These are phyloP conservation scores for Talaromyces islandicus DNA, from an alignment of 2,329 filamentous ascomycete genomes.

Conservation along the genomic window DNA sequence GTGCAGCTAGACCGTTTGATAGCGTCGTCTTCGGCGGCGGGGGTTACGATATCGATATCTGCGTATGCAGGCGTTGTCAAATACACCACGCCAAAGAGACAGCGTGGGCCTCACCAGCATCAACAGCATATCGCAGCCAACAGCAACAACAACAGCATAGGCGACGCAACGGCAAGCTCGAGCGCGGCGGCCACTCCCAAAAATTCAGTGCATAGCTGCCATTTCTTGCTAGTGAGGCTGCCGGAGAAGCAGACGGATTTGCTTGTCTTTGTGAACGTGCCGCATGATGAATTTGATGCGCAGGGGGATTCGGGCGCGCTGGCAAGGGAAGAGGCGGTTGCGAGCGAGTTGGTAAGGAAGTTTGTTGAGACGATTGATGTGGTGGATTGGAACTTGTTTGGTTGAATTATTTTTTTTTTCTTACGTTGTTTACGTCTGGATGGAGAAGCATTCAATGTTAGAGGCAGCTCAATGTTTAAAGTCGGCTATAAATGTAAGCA, in stretches of 20 bases:
- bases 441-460: background rate
- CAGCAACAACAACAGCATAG: background rate
- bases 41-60: constrained; percentile 1
- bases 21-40: constrained; percentile 30
- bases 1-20: constrained; percentile 27
- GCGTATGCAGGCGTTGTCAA: constrained; percentile 24
- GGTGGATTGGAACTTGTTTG: constrained; percentile 74
- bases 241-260: constrained; percentile 72
- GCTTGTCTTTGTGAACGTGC: constrained; percentile 80
- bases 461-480: too few species aligned
- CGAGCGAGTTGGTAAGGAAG: constrained; percentile 24
- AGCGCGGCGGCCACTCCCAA: constrained; percentile 15
- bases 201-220: constrained; percentile 55
- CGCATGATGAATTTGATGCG: constrained; percentile 68
- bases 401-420: constrained; percentile 10
- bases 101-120: constrained; percentile 10
- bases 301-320: constrained; percentile 63
- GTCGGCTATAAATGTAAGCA: too few species aligned
- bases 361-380: constrained; percentile 72
- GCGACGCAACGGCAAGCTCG: constrained; percentile 15
- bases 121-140: background rate
- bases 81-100: constrained; percentile 17
- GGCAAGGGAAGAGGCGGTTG: constrained; percentile 57
- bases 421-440: background rate
- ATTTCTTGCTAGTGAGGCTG: constrained; percentile 71